A percentile compares a stretch with the other conserved stretches of the same genome.
These are phyloP conservation scores for Penicillium silybi DNA, from an alignment of 495 filamentous ascomycete species.

Conservation along the genomic window DNA sequence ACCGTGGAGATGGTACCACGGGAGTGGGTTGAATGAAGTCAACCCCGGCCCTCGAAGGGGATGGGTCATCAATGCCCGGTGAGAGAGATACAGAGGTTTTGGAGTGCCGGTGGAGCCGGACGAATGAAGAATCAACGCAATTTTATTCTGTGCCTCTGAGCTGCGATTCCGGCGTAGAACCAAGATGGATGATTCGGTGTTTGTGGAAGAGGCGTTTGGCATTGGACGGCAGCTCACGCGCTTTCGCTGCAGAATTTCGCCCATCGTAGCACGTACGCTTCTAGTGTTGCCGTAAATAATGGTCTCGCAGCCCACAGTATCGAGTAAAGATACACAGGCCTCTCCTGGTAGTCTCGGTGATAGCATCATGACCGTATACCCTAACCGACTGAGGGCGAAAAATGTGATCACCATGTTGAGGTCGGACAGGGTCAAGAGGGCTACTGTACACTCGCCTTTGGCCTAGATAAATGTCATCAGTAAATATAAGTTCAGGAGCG, in stretches of 20 bases:
- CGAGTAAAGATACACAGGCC: slow-evolving; percentile 51
- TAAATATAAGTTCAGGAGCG: neutral
- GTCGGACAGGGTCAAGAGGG: slow-evolving; percentile 52
- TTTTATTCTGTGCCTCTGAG: slow-evolving; percentile 28
- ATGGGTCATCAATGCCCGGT: slow-evolving; percentile 39
- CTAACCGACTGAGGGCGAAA: slow-evolving; percentile 55
- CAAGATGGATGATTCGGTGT: slow-evolving; percentile 23
- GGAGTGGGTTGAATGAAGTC: slow-evolving; percentile 52
- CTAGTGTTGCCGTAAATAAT: slow-evolving; percentile 40
- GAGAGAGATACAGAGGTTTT: slow-evolving; percentile 46
- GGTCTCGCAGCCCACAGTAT: slow-evolving; percentile 42
- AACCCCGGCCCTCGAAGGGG: slow-evolving; percentile 29
- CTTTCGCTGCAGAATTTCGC: slow-evolving; percentile 36
- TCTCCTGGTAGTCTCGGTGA: slow-evolving; percentile 52
- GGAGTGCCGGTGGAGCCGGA: slow-evolving; percentile 58
- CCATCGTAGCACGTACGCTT: slow-evolving; percentile 38
- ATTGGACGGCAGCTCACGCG: slow-evolving; percentile 32
- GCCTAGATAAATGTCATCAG: slow-evolving; percentile 20
- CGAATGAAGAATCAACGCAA: slow-evolving; percentile 50
- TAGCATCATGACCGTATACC: slow-evolving; percentile 55
- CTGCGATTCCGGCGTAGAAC: slow-evolving; percentile 32
- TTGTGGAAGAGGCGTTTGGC: slow-evolving; percentile 13
- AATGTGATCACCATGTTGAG: slow-evolving; percentile 54
- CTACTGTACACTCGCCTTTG: slow-evolving; percentile 38
- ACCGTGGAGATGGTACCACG: slow-evolving; percentile 53